phyloP scores from a whole-genome alignment of 2,329 filamentous ascomycete species.

The Xylaria sp. region DNA sequence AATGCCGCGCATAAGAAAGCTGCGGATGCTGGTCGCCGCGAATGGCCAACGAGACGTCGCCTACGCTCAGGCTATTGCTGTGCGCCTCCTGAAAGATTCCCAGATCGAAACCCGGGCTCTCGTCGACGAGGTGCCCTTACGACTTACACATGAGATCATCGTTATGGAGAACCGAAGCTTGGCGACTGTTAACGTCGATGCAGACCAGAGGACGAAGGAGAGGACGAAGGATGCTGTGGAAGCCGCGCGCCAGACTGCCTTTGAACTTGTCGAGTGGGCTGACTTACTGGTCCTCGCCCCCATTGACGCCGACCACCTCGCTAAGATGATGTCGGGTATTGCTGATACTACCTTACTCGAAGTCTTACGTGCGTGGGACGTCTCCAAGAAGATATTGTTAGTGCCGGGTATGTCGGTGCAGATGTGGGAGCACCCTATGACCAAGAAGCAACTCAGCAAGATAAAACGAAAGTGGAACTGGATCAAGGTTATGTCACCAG shows the following conservation, averaged over 20 bases:
- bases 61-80: slow-evolving; percentile 73
- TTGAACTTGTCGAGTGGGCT: slow-evolving; percentile 85
- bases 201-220: slow-evolving; percentile 51
- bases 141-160: slow-evolving; percentile 71
- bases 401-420: slow-evolving; percentile 89
- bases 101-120: slow-evolving; percentile 71
- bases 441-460: slow-evolving; percentile 86
- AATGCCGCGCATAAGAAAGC: slow-evolving; percentile 57
- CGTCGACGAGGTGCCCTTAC: slow-evolving; percentile 72
- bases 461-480: slow-evolving; percentile 86
- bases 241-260: slow-evolving; percentile 64
- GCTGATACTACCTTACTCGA: slow-evolving; percentile 84
- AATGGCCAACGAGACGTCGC: slow-evolving; percentile 73
- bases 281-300: slow-evolving; percentile 86
- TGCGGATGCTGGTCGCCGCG: slow-evolving; percentile 72
- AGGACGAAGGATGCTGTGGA: slow-evolving; percentile 59
- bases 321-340: slow-evolving; percentile 87
- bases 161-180: slow-evolving; percentile 67
- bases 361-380: slow-evolving; percentile 86
- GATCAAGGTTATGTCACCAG: slow-evolving; percentile 82
- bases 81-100: slow-evolving; percentile 73
- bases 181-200: slow-evolving; percentile 50
- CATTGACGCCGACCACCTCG: slow-evolving; percentile 84
- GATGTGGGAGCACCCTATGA: slow-evolving; percentile 92
- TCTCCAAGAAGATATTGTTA: slow-evolving; percentile 84